Evolutionary conservation across 2,329 filamentous ascomycete species (phyloP), one percentile per base, ranked within the genome.

Genomic region (Ophiostoma triangulosporum): DNA sequence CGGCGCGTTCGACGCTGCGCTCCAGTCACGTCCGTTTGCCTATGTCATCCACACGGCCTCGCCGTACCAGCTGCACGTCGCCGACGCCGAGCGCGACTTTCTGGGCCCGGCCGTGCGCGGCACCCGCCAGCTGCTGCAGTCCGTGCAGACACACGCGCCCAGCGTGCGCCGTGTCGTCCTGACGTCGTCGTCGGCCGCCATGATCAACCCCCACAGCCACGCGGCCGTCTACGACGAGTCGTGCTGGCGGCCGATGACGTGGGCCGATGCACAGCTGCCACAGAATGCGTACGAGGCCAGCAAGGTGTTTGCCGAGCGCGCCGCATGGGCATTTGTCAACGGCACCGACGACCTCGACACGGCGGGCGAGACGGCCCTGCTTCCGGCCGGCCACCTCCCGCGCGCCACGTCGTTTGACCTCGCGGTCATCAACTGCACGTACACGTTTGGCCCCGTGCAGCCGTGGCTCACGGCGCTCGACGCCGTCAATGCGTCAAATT

Each of bases 11-110:
- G 77, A 85, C 54, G 67, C 76, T 62, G 68, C 65, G 8, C 63
- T 75, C n/a, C 60, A 66, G 57, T 65, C 67, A 1, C 65, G 67
- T 0, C 77, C 80, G 0, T 86, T 91, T 57, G 82, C 87, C 61
- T 81, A 77, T 46, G 84, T 91, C 49, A 73, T 88, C 51, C 84
- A 88, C 64, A 87, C 84, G 6, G 84, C 85, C 2, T 83, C 78
- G 0, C 86, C 87, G 0, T 90, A 86, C 69, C 82, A 86, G 61
- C 77, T 81, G 64, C 80, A 81, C 49, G 74, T 83, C 48, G 74
- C 77, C 3, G 70, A 73, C 54, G 67, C 67, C 5, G 62, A 67
- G 9, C 65, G 63, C 17, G 73, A 76, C 43, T 68, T 81, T 24
- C 67, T 81, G 9, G 70, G 78, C 48, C 78, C 77, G 0, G 77